These are phyloP conservation scores for Rhodotorula paludigena DNA, from an alignment of 768 basidiomycete genomes.

Conservation along the genomic window DNA sequence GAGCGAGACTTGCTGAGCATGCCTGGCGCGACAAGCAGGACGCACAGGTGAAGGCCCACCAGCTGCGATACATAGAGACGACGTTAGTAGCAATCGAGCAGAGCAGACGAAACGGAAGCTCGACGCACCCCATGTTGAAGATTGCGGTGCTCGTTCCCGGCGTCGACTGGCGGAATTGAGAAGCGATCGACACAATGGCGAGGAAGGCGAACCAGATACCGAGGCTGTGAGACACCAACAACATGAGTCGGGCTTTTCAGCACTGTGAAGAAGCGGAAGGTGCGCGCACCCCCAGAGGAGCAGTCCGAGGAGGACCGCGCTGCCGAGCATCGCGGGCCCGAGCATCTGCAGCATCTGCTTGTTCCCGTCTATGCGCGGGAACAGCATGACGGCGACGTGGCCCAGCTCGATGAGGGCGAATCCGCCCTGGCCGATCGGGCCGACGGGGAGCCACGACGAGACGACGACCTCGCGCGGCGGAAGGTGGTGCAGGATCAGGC, in stretches of 20 bases:
- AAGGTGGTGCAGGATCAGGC: constrained; percentile 39
- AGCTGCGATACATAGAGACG: too few species aligned
- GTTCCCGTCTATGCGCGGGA: constrained; percentile 29
- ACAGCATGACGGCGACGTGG: constrained; percentile 27
- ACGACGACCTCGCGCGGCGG: constrained; percentile 42
- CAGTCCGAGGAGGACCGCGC: constrained; percentile 35
- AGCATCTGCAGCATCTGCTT: constrained; percentile 9
- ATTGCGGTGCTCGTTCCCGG: neutral
- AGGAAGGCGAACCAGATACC: constrained; percentile 43
- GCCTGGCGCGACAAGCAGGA: too few species aligned
- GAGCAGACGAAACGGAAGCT: neutral
- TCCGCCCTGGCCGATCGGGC: constrained; percentile 39
- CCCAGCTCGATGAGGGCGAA: constrained; percentile 40
- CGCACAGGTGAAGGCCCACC: constrained; percentile 15
- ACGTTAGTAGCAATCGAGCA: neutral
- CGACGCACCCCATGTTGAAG: constrained; percentile 40
- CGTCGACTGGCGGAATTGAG: constrained; percentile 5
- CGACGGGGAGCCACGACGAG: constrained; percentile 39
- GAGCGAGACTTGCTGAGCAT: too few species aligned
- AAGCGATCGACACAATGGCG: constrained; percentile 30
- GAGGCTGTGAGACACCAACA: neutral
- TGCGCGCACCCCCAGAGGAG: constrained; percentile 36
- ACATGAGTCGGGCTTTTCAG: too few species aligned
- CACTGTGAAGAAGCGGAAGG: neutral
- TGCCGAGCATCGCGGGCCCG: constrained; percentile 32